Conservation (phyloP, 805 yeast genomes). For the Kazachstania kunashirensis region DNA sequence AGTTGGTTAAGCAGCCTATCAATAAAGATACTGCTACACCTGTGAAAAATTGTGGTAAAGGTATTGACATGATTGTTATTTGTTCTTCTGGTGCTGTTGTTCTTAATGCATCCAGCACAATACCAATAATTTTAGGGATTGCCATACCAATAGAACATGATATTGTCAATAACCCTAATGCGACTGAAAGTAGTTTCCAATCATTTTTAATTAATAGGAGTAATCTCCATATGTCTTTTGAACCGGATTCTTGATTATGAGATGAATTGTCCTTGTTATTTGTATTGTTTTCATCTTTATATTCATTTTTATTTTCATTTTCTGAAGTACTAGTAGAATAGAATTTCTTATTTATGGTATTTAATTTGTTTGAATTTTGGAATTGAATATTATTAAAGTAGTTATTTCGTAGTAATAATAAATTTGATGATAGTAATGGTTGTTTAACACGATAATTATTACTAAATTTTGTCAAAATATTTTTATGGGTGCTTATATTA, state of each 20-base stretch:
- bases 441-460: too few relatives aligned
- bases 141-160: conserved; percentile 44
- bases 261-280: conserved; percentile 7
- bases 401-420: too few relatives aligned
- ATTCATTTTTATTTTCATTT: not conserved
- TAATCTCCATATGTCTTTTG: conserved; percentile 26
- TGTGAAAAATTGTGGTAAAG: conserved; percentile 46
- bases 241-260: conserved; percentile 4
- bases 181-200: conserved; percentile 34
- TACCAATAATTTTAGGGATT: conserved; percentile 48
- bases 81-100: conserved; percentile 1
- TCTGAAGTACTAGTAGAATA: not conserved
- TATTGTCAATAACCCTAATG: conserved; percentile 36
- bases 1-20: conserved; percentile 62
- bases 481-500: too few relatives aligned
- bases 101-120: conserved; percentile 40
- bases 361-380: too few relatives aligned
- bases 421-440: too few relatives aligned
- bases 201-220: conserved; percentile 38
- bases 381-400: too few relatives aligned
- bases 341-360: too few relatives aligned
- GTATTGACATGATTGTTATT: conserved; percentile 5
- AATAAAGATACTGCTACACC: conserved; percentile 49
- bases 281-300: not conserved
- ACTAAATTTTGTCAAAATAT: too few relatives aligned